phyloP scores from a whole-genome alignment of 108 stramenopile species.

The Nitzschia inconspicua region DNA sequence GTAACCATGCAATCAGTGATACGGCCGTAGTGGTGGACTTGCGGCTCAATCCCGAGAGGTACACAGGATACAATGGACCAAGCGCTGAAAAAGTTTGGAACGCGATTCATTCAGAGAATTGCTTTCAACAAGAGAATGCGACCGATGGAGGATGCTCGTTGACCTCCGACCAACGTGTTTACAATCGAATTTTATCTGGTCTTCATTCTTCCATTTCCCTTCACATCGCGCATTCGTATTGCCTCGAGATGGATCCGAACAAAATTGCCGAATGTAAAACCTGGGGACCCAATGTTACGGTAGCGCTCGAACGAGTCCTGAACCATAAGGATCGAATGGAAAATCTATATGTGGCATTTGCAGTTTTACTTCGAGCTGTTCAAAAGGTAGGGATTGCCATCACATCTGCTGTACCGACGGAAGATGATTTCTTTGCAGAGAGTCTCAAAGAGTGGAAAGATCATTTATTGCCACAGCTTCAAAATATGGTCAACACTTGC shows the following conservation, averaged over 20 bases:
- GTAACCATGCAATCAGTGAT: not conserved
- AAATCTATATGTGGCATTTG: conserved; percentile 8
- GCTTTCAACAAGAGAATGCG: not conserved
- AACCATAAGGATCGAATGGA: conserved; percentile 1
- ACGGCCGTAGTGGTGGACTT: not conserved
- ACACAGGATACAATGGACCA: not conserved
- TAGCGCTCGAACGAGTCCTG: conserved; percentile 4
- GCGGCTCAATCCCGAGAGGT: not conserved
- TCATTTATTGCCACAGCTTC: not conserved
- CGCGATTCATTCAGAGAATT: not conserved
- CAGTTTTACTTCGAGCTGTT: not conserved
- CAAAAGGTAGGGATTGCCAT: not conserved
- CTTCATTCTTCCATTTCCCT: conserved; percentile 10
- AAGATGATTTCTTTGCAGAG: not conserved
- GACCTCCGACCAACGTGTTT: conserved; percentile 1
- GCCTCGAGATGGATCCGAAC: conserved; percentile 1
- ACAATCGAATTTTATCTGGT: conserved; percentile 10
- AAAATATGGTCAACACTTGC: not conserved
- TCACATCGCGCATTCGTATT: conserved; percentile 15
- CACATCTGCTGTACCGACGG: not conserved
- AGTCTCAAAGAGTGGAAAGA: not conserved
- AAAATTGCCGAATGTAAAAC: not conserved
- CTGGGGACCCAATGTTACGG: conserved; percentile 3
- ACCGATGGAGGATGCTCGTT: not conserved
- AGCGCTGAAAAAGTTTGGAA: conserved; percentile 2